Base-by-base conservation (phyloP, 202 grass and related monocot genomes). In the Digitaria exilis region DNA sequence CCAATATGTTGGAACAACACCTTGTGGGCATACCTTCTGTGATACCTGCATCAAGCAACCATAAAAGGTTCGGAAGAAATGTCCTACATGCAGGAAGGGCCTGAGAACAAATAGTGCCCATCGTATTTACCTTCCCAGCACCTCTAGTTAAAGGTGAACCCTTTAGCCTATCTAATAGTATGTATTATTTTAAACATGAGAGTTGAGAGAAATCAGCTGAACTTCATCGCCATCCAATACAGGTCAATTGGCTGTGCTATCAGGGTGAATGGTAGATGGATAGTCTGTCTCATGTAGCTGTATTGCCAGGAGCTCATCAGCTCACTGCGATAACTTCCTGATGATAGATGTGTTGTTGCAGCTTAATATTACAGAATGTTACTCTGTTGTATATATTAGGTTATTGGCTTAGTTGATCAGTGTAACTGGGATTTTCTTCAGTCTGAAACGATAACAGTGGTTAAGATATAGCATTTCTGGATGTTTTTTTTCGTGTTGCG, bases 21-120 rank as follows among this genome's bases (percentile, higher is more conserved):
- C 77, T 58, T 99, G 96, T 70, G 93, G 96, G n/a, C 96, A 96
- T 84, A 79, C 96, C 51, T 99, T 96, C 71, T 96, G 96, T 70
- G 16, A 76, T 0, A 79, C 25, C 51, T 99, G 96, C 84, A 99
- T 96, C 26, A 94, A 87, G 48, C 28, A 91, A 35, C 96, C 26
- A 90, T 99, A 37, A 71, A 94, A n/a, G 66, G 13, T 78, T 80
- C 96, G 96, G 63, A 96, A 99, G 87, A 99, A 84, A 89, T 99
- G 96, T 10, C 93, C 96, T 15, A 96, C 89, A 62, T 99, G 93
- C 84, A 82, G 93, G 56, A 92, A 60, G 89, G 81, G 70, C 61
- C 69, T 96, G 22, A 92, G 24, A 39, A 59, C 62, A 24, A 96
- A 82, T 55, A 90, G 86, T 73, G 84, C 86, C 26, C 96, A 96